phyloP scores from a whole-genome alignment of 345 rosid genomes.

The Syzygium aromaticum region DNA sequence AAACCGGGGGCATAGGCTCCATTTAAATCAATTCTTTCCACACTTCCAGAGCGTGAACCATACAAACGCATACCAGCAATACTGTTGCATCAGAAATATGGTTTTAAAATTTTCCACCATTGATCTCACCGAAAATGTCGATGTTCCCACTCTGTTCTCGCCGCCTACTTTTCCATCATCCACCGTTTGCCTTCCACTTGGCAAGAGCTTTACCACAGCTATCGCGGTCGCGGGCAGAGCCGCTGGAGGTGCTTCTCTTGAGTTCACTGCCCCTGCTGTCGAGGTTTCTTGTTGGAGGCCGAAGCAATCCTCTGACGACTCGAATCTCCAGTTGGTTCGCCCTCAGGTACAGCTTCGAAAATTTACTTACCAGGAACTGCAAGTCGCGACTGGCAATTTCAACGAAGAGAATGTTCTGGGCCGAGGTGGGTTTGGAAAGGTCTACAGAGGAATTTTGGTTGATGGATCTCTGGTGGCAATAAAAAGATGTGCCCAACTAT shows the following conservation, averaged over 20 bases:
- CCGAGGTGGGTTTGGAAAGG: not conserved
- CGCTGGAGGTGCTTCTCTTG: not conserved
- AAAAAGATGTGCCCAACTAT: not conserved
- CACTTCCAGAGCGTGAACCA: not conserved
- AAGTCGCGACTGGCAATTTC: not conserved
- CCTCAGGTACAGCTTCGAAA: not conserved
- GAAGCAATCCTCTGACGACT: not conserved
- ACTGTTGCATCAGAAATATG: not conserved
- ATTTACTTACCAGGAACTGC: not conserved
- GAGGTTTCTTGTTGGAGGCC: not conserved
- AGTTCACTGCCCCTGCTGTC: not conserved
- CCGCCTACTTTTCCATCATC: not conserved
- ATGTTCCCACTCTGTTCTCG: not conserved
- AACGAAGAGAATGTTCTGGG: not conserved
- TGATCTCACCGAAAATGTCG: not conserved
- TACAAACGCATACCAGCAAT: not conserved
- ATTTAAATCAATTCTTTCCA: not conserved
- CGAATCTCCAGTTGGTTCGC: not conserved
- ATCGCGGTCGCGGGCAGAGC: not conserved
- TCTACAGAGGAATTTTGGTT: not conserved
- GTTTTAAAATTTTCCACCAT: not conserved
- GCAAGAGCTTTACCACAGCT: not conserved
- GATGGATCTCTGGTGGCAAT: slow-evolving; percentile 1
- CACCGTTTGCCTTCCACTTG: not conserved
- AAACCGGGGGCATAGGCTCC: not conserved